Evolutionary conservation across 169 alveolate species (phyloP).

Genomic region (Nephromyces sp.): DNA sequence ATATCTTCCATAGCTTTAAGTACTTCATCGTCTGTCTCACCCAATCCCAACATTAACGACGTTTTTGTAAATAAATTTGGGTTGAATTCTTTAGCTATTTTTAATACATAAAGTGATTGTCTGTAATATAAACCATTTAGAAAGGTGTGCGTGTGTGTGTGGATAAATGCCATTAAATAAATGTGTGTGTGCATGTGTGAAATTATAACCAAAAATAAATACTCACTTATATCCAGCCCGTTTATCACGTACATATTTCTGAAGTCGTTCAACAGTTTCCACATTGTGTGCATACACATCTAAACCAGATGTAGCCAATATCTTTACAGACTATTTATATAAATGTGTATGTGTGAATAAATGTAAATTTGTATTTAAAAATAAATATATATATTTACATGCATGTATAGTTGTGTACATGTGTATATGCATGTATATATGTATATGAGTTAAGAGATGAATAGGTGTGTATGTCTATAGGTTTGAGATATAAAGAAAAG

Average conservation of each 20-base stretch:
- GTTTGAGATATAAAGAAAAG: too few relatives aligned
- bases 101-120: constrained; percentile 35
- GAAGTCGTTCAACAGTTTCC: constrained; percentile 49
- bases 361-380: too few relatives aligned
- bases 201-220: neutral
- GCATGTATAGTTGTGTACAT: too few relatives aligned
- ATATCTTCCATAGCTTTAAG: constrained; percentile 28
- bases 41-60: constrained; percentile 52
- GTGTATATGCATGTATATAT: too few relatives aligned
- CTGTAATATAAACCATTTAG: neutral
- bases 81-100: constrained; percentile 37
- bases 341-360: too few relatives aligned
- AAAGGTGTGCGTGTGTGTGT: too few relatives aligned
- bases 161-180: too few relatives aligned
- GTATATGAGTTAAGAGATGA: too few relatives aligned
- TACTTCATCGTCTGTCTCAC: constrained; percentile 47
- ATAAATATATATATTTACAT: too few relatives aligned
- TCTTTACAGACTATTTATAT: constrained; percentile 19
- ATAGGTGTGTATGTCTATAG: too few relatives aligned
- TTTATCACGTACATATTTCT: constrained; percentile 43
- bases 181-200: too few relatives aligned
- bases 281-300: constrained; percentile 58
- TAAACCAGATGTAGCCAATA: constrained; percentile 42
- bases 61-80: constrained; percentile 46
- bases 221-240: constrained; percentile 43